These are phyloP conservation scores for Helianthus tuberosus DNA, from an alignment of 129 eudicot genomes.

Conservation along the genomic window DNA sequence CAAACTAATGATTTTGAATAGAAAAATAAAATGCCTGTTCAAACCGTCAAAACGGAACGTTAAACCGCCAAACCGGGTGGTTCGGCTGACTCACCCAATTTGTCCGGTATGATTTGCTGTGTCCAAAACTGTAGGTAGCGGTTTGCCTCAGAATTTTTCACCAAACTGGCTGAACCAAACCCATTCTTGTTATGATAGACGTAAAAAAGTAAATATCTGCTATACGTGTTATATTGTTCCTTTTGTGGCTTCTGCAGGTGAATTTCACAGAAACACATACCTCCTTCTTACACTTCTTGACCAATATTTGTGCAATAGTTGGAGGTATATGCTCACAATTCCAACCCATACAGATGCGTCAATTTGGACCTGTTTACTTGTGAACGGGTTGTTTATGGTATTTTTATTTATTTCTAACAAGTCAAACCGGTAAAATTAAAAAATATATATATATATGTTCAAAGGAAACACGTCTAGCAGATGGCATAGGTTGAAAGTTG, in stretches of 20 bases:
- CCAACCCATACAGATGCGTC: neutral
- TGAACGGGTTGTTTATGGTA: neutral
- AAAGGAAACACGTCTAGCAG: neutral
- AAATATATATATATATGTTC: neutral
- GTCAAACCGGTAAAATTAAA: neutral
- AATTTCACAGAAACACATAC: conserved; percentile 63
- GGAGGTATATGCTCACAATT: conserved; percentile 60
- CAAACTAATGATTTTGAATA: no score
- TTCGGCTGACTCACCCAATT: no score
- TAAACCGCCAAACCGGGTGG: no score
- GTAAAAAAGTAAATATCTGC: neutral
- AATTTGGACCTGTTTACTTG: neutral
- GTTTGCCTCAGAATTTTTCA: no score
- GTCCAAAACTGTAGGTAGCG: no score
- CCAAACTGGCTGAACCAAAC: neutral
- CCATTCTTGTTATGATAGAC: neutral
- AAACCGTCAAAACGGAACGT: no score
- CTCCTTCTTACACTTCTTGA: conserved; percentile 85
- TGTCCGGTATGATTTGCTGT: no score
- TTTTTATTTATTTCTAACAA: neutral
- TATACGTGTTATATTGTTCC: neutral
- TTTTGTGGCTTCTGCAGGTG: conserved; percentile 56
- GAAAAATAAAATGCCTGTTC: no score
- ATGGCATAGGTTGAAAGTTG: neutral
- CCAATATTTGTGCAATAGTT: conserved; percentile 86